These are phyloP conservation scores for Sporisorium graminicola DNA, from an alignment of 1,284 basidiomycete genomes.

Conservation along the genomic window DNA sequence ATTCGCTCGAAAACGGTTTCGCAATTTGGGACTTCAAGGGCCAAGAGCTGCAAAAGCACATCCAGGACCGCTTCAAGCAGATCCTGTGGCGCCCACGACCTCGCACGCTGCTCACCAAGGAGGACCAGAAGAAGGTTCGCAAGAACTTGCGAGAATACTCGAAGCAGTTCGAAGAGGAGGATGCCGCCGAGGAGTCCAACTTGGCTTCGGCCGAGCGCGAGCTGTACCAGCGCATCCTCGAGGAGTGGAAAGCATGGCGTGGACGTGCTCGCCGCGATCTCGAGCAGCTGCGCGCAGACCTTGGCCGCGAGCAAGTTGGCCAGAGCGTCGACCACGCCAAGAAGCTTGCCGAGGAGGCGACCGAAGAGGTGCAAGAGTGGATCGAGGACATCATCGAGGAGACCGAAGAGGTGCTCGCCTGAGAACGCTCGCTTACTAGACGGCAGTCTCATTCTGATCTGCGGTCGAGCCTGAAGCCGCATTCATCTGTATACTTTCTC, in stretches of 20 bases:
- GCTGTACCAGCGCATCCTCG: constrained; percentile 88
- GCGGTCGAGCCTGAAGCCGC: not conserved
- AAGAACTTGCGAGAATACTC: constrained; percentile 93
- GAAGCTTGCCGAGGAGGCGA: constrained; percentile 63
- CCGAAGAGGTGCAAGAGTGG: constrained; percentile 69
- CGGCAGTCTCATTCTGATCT: not conserved
- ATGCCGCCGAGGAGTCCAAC: constrained; percentile 92
- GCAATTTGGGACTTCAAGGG: constrained; percentile 98
- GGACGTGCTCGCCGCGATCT: constrained; percentile 56
- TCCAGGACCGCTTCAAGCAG: constrained; percentile 97
- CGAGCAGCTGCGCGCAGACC: constrained; percentile 48
- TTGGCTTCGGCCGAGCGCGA: constrained; percentile 94
- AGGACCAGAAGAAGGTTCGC: constrained; percentile 87
- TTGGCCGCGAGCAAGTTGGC: constrained; percentile 48
- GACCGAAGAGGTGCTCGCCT: constrained; percentile 64
- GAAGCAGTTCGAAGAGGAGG: constrained; percentile 93
- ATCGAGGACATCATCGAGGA: constrained; percentile 69
- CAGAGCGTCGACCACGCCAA: constrained; percentile 53
- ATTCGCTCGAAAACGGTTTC: constrained; percentile 95
- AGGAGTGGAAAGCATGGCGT: constrained; percentile 98
- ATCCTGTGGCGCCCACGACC: constrained; percentile 98
- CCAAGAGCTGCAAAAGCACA: constrained; percentile 87
- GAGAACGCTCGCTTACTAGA: too few relatives aligned
- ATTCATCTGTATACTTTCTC: constrained; percentile 14
- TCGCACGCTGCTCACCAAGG: constrained; percentile 85